Conservation (phyloP, 441 rosid genomes). For the Codiaeum variegatum region DNA sequence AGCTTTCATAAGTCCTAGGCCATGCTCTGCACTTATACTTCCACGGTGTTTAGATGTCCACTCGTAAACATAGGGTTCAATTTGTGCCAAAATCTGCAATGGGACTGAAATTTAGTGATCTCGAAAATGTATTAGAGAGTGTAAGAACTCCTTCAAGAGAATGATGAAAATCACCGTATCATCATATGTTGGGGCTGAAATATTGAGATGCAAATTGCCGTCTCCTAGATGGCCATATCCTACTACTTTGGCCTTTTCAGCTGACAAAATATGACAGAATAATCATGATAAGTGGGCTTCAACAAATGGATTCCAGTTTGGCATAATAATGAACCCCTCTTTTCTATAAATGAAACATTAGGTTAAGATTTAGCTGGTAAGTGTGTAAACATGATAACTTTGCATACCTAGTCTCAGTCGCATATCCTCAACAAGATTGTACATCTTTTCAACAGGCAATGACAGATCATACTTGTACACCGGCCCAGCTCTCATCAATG, state of each 20-base stretch:
- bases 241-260: conserved; percentile 62
- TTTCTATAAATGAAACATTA: not conserved
- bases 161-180: conserved; percentile 47
- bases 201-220: conserved; percentile 85
- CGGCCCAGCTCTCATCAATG: conserved; percentile 81
- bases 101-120: not conserved
- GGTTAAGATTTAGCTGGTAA: not conserved
- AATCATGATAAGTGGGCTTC: not conserved
- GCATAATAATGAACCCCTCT: not conserved
- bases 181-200: conserved; percentile 61
- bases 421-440: conserved; percentile 77
- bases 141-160: not conserved
- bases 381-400: not conserved
- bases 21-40: conserved; percentile 95
- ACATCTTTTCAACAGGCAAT: conserved; percentile 77
- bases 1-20: conserved; percentile 93
- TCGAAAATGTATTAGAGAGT: not conserved
- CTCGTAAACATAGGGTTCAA: conserved; percentile 87
- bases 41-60: conserved; percentile 90
- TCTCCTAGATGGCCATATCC: conserved; percentile 96
- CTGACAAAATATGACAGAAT: conserved; percentile 32
- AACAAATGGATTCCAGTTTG: not conserved
- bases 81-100: conserved; percentile 63
- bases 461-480: conserved; percentile 90
- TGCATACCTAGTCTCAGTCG: conserved; percentile 66